Evolutionary conservation across 169 alveolate species (phyloP), one percentile per base, ranked within the genome.

Genomic region (Neospora caninum): DNA sequence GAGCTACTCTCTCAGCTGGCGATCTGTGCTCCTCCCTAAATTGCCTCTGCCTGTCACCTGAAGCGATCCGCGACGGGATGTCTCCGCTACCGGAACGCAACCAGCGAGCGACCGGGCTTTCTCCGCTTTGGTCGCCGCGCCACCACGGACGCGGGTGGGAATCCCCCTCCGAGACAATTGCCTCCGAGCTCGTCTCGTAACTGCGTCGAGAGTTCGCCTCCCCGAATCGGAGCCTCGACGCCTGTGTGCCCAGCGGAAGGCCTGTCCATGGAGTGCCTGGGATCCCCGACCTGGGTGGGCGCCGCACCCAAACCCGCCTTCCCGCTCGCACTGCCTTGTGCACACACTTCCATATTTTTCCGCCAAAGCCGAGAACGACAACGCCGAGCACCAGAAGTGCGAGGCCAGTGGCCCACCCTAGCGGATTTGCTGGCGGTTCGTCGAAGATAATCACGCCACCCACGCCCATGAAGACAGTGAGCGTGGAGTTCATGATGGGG

Each of bases 341-440:
- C 87, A 78, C 4, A 45, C 43, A 38, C 6, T 34, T 34, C 89
- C 89, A 82, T 31, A 43, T 82, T 42, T 45, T 82, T 25, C 89
- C 89, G 70, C 89, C 89, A 49, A 82, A 82, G 0, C 89, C 89
- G 34, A 82, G 89, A 20, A 82, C 67, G 54, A 29, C 89, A 27
- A 82, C 67, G n/a, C 89, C 89, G 25, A 82, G 49, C 25, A 82
- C 89, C 18, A 82, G 67, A 36, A 39, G 20, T 13, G 41, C 89
- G 41, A 82, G 89, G 0, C 89, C 89, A 13, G 41, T 16, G 1
- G 69, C 41, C 89, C 89, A 82, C 42, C 89, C 89, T 20, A 36
- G 36, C 7, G 67, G 49, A 43, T 42, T 82, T 22, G 0, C 20
- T 16, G 89, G 89, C 0, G 89, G 69, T 31, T 39, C 89, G 41